Evolutionary conservation across 257 asterid genomes (phyloP), one percentile per base, ranked within the genome.

Genomic region (Jasminum sambac): DNA sequence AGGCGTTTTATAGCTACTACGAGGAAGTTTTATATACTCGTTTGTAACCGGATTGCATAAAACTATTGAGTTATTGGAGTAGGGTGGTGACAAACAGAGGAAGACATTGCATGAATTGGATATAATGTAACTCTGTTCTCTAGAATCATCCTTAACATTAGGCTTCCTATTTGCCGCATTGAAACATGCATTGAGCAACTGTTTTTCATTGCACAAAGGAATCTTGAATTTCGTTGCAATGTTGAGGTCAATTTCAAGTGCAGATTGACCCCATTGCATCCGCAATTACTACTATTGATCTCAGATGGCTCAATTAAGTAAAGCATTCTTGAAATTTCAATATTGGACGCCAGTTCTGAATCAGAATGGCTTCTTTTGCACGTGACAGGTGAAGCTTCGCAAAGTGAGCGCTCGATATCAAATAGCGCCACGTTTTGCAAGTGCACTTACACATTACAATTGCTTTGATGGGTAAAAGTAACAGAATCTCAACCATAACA

Each of bases 361-460:
- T 13, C 11, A 63, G 46, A 26, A 21, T 17, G 48, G 0, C 9
- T 5, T 6, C 67, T n/a, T 63, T 19, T n/a, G 48, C 46, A 23
- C 17, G 25, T 63, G 67, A 46, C n/a, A 16, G 37, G 30, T 63
- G 67, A 17, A 16, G 16, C 43, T 63, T 63, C 12, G 46, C 67
- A 34, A 61, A 61, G 38, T 36, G 67, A 63, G 14, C 25, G 26
- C 24, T 41, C 1, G 50, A 63, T 16, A 63, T 63, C 6, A 63
- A 6, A 37, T 11, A 25, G 26, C 2, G 48, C 34, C 48, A 38
- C 6, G 46, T 16, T n/a, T 63, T 38, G 16, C 30, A 63, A 19
- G 17, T 16, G 9, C 42, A 14, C 26, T 37, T 63, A 8, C 67
- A 63, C 68, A 38, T 63, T 39, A 38, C n/a, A 63, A 63, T 63